phyloP scores from a whole-genome alignment of 192 early-diverging fungal species.

The Gryganskiella cystojenkinii region DNA sequence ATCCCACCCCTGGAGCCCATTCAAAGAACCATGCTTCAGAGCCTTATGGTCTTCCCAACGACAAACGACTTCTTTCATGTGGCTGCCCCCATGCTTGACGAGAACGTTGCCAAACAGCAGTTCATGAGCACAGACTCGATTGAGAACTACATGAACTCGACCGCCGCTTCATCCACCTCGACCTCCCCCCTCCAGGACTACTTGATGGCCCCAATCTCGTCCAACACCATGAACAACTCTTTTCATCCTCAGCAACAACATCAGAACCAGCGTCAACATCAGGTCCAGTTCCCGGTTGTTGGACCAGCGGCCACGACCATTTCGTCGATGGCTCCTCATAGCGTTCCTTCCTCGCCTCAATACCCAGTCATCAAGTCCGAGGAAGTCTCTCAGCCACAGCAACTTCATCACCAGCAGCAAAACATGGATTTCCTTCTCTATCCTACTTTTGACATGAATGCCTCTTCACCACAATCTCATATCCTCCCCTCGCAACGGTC shows the following conservation, averaged over 20 bases:
- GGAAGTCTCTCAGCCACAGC: slow-evolving; percentile 18
- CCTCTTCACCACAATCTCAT: slow-evolving; percentile 5
- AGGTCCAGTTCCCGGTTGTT: slow-evolving; percentile 13
- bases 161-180: slow-evolving; percentile 24
- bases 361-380: slow-evolving; percentile 43
- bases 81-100: slow-evolving; percentile 24
- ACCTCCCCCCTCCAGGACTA: slow-evolving; percentile 40
- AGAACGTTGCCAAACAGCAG: slow-evolving; percentile 32
- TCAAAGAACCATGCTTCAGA: slow-evolving; percentile 40
- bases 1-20: background rate
- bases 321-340: slow-evolving; percentile 23
- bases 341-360: slow-evolving; percentile 34
- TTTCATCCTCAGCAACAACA: slow-evolving; percentile 23
- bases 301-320: background rate
- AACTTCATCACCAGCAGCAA: background rate
- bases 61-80: slow-evolving; percentile 38
- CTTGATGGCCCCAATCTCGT: slow-evolving; percentile 21
- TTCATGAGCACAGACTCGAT: slow-evolving; percentile 30
- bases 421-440: slow-evolving; percentile 35
- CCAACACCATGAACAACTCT: background rate
- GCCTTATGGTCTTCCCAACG: slow-evolving; percentile 39
- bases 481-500: slow-evolving; percentile 29
- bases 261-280: slow-evolving; percentile 38
- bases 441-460: slow-evolving; percentile 23
- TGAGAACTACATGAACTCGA: slow-evolving; percentile 26